Evolutionary conservation across 139 green algal genomes (phyloP), one percentile per base, ranked within the genome.

Genomic region (Bryopsis sp.): DNA sequence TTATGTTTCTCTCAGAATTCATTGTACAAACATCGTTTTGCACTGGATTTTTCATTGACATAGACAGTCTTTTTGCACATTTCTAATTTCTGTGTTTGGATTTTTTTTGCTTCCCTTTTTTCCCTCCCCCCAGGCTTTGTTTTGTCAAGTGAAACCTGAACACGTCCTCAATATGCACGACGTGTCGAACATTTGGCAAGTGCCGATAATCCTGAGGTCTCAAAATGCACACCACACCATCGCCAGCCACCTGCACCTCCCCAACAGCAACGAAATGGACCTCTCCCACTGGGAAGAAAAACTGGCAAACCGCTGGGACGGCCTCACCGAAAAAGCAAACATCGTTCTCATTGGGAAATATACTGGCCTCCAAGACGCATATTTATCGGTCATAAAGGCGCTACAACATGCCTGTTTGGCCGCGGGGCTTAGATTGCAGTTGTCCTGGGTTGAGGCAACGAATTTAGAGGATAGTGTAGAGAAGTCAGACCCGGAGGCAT

Each of bases 181-280:
- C 54, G 94, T 98, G 8, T 89, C 76, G 77, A 99, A 99, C 84
- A 98, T 99, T 72, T 98, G 94, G 94, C 89, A 96, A n/a, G 88
- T 96, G 35, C 88, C 91, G 1, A 67, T 94, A 38, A 58, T 97
- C 50, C 85, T 97, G 76, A 72, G 85, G 77, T 74, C 74, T 3
- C 85, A 97, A 79, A 72, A 71, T 22, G 87, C 82, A 19, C 87
- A 95, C 72, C 67, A 80, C 2, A 83, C 88, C 32, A 77, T 94
- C 32, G 85, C 86, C 64, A 61, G 80, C 37, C 58, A 83, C 34
- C 82, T 97, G n/a, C 66, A 72, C 3, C 73, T 95, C 47, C 36
- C 50, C 0, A 71, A 77, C 2, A 76, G 79, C 7, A 73, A 78
- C 2, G 70, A 50, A 29, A 82, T 95, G 58, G 81, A 94, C 76